phyloP scores from a whole-genome alignment of 2,329 filamentous ascomycete genomes.

The Chrysoporthe cubensis region DNA sequence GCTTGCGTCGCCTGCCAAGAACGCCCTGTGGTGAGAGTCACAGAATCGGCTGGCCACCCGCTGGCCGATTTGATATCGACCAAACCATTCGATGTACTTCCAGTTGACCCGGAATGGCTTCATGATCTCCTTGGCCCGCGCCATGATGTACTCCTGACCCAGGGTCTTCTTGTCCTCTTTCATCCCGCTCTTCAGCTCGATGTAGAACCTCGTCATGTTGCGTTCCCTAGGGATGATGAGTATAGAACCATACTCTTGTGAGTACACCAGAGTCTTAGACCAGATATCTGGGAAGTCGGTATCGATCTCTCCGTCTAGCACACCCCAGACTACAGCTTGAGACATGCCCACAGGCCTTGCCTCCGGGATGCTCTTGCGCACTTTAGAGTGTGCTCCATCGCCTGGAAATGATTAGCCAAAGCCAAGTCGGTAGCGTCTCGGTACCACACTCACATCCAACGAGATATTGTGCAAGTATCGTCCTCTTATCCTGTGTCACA shows the following conservation, averaged over 20 bases:
- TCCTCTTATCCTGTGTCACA: slow-evolving; percentile 51
- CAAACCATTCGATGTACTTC: slow-evolving; percentile 56
- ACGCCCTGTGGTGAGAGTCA: slow-evolving; percentile 54
- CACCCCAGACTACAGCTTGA: slow-evolving; percentile 53
- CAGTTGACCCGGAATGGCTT: slow-evolving; percentile 47
- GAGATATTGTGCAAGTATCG: slow-evolving; percentile 63
- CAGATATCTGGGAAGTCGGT: slow-evolving; percentile 65
- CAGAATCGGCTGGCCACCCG: slow-evolving; percentile 64
- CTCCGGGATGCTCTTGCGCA: slow-evolving; percentile 52
- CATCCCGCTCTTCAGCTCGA: slow-evolving; percentile 33
- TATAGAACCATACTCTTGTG: slow-evolving; percentile 58
- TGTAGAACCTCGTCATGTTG: slow-evolving; percentile 56
- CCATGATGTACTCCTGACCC: slow-evolving; percentile 62
- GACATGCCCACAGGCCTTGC: slow-evolving; percentile 46
- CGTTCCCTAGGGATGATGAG: slow-evolving; percentile 63
- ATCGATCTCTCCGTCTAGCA: slow-evolving; percentile 60
- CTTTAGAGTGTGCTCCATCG: slow-evolving; percentile 60
- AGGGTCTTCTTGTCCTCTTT: slow-evolving; percentile 34
- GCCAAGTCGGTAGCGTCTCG: background rate
- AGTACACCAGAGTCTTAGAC: slow-evolving; percentile 61
- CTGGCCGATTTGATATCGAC: slow-evolving; percentile 60
- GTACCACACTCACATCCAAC: slow-evolving; percentile 61
- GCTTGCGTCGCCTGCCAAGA: slow-evolving; percentile 64
- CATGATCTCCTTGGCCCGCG: slow-evolving; percentile 51
- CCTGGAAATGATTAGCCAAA: slow-evolving; percentile 27